These are phyloP conservation scores for Rhodotorula mucilaginosa DNA, from an alignment of 1,284 basidiomycete genomes.

Conservation along the genomic window DNA sequence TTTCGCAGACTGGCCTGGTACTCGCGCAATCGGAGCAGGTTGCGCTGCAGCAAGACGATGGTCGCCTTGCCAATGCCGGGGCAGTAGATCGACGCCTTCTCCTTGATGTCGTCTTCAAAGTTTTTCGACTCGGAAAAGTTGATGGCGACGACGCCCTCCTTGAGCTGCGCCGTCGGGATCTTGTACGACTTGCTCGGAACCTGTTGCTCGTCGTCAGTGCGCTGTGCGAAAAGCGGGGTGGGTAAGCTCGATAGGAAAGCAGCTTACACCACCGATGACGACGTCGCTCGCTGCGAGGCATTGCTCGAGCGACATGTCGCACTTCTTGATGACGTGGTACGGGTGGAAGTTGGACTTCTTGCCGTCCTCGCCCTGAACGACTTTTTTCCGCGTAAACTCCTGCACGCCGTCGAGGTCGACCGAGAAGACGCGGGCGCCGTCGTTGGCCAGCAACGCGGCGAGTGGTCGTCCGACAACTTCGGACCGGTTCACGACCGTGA, in stretches of 20 bases:
- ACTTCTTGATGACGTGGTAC: conserved; percentile 73
- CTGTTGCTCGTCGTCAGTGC: conserved; percentile 2
- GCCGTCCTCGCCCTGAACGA: conserved; percentile 20
- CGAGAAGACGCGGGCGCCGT: conserved; percentile 90
- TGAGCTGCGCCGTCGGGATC: conserved; percentile 80
- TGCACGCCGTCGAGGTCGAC: conserved; percentile 91
- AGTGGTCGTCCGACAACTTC: conserved; percentile 95
- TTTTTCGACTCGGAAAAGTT: conserved; percentile 97
- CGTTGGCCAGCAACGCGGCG: conserved; percentile 88
- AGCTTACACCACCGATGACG: conserved; percentile 76
- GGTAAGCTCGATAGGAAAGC: not conserved
- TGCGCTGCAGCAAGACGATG: conserved; percentile 92
- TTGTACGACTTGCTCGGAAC: conserved; percentile 81
- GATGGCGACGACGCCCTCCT: conserved; percentile 87
- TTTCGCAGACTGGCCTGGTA: conserved; percentile 25
- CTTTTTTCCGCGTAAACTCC: conserved; percentile 53
- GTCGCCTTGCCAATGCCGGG: conserved; percentile 96
- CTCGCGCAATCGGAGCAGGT: conserved; percentile 59
- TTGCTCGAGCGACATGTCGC: conserved; percentile 64
- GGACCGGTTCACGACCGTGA: conserved; percentile 95
- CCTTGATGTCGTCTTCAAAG: conserved; percentile 87
- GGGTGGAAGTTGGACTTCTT: conserved; percentile 63
- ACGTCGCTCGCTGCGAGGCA: conserved; percentile 80
- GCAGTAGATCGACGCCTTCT: conserved; percentile 86
- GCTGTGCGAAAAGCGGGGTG: not conserved